Evolutionary conservation across 129 eudicot genomes (phyloP), one percentile per base, ranked within the genome.

Genomic region (Cynara cardunculus): DNA sequence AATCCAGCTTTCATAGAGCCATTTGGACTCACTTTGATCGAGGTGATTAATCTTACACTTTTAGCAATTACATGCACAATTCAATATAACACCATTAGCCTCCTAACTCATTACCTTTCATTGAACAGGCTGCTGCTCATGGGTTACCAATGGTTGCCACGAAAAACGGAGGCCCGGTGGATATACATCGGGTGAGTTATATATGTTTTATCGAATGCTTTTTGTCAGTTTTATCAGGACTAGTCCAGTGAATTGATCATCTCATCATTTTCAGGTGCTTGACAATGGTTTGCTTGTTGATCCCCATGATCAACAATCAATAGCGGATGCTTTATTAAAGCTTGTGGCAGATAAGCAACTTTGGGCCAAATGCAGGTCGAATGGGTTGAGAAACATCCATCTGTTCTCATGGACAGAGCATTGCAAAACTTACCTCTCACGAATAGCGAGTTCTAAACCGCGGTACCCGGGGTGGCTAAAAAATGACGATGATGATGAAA

Each of bases 1-100:
- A 96, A 96, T 84, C 99, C 99, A 6, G 99, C 99, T 76, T 93
- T 96, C 82, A 93, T 96, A 34, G 99, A 96, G 91, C 99, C 99
- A 65, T 96, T 96, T 88, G 99, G 99, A 28, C 93, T 96, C 78
- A 96, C 99, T 39, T 86, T 96, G 39, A 96, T 96, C 65, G 99
- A 96, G 98, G 99, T 92, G 81, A 39, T 34, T 46, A 1, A 66
- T 32, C n/a, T 73, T 34, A 14, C 19, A 16, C 7, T 74, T 80
- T 30, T 61, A 65, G n/a, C 30, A 73, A 24, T 35, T 35, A 9
- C 31, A 39, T 39, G 44, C 75, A 68, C 64, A 7, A 26, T 25
- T 76, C 27, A 2, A 35, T 46, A 31, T 69, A 22, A 1, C 56
- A 69, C 41, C 41, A 5, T 75, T 65, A 35, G 66, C 44, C 49